Evolutionary conservation across 148 eudicot species (phyloP).

Genomic region (Fagopyrum homotropicum): DNA sequence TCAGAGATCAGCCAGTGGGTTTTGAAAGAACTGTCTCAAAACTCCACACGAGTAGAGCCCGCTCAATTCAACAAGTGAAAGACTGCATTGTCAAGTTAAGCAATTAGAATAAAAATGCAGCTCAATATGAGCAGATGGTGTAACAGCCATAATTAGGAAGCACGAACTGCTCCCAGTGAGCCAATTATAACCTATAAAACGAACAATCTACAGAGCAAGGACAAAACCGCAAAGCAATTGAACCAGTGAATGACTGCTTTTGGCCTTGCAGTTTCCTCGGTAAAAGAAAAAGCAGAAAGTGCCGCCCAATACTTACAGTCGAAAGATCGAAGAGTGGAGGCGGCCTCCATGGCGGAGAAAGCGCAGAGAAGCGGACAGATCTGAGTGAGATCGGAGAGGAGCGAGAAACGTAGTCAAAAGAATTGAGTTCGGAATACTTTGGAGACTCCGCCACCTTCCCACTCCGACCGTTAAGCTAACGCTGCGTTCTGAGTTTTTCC

Average conservation of each 20-base stretch:
- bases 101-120: neutral
- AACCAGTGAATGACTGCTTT: neutral
- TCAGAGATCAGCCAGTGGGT: neutral
- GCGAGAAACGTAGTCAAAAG: neutral
- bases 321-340: conserved; percentile 7
- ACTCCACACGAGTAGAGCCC: neutral
- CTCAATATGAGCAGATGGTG: neutral
- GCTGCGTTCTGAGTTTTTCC: neutral
- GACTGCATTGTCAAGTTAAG: neutral
- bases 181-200: neutral
- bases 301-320: conserved; percentile 5
- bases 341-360: conserved; percentile 10
- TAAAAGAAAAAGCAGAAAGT: neutral
- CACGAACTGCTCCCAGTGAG: neutral
- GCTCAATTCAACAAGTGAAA: neutral
- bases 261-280: neutral
- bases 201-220: neutral
- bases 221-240: neutral
- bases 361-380: neutral
- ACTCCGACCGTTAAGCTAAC: neutral
- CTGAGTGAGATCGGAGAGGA: conserved; percentile 4
- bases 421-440: neutral
- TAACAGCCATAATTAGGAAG: neutral
- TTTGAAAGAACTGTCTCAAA: neutral
- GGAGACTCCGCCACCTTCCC: conserved; percentile 8